These are phyloP conservation scores for Rosa rugosa DNA, from an alignment of 306 rosid genomes.

Conservation along the genomic window DNA sequence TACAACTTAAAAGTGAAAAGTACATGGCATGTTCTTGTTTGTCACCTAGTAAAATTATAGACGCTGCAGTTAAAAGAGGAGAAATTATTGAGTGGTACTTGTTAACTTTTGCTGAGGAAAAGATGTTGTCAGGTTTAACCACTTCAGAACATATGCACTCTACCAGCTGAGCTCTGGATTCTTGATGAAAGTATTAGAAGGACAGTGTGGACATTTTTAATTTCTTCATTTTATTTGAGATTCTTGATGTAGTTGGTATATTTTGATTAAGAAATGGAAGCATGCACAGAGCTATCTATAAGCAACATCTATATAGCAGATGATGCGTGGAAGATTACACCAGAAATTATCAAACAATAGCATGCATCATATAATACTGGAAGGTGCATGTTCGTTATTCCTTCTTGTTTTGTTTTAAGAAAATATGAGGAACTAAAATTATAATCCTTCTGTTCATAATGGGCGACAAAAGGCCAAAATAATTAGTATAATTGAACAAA, in stretches of 20 bases:
- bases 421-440: no score
- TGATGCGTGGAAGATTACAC: neutral
- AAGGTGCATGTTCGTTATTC: no score
- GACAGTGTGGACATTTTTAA: neutral
- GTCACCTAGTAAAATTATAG: constrained; percentile 12
- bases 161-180: neutral
- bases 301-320: neutral
- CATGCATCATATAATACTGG: neutral
- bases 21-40: constrained; percentile 1
- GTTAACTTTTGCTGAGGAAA: neutral
- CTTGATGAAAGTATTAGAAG: neutral
- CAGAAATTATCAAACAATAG: neutral
- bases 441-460: neutral
- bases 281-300: neutral
- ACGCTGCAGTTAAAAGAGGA: neutral
- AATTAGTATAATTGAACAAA: neutral
- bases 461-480: neutral
- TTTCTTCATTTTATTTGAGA: neutral
- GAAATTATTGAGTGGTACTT: neutral
- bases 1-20: neutral
- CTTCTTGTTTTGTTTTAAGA: no score
- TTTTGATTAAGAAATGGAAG: neutral
- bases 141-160: neutral
- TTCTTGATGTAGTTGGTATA: neutral
- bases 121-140: neutral